Evolutionary conservation across 2,329 filamentous ascomycete species (phyloP).

Genomic region (Alternaria gansuensis): DNA sequence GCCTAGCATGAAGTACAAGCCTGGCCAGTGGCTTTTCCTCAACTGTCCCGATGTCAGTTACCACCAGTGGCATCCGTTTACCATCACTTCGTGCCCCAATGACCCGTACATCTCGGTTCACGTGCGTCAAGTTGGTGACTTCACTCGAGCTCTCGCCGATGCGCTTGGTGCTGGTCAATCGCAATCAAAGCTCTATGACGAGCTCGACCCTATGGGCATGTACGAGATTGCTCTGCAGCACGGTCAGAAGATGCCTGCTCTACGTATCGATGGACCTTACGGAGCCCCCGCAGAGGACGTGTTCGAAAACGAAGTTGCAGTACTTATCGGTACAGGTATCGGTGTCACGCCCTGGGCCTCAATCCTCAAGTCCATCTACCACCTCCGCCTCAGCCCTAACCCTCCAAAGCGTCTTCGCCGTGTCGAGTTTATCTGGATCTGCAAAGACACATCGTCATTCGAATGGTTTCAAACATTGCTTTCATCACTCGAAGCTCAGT

Average conservation of each 20-base stretch:
- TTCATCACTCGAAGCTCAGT: constrained; percentile 88
- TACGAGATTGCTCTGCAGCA: constrained; percentile 96
- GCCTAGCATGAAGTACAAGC: constrained; percentile 96
- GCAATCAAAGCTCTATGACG: constrained; percentile 89
- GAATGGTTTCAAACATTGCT: constrained; percentile 99
- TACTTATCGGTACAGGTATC: constrained; percentile 86
- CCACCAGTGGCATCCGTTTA: constrained; percentile 98
- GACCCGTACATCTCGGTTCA: constrained; percentile 95
- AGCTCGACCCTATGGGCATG: constrained; percentile 92
- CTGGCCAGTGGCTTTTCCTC: constrained; percentile 97
- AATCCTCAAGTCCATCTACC: constrained; percentile 98
- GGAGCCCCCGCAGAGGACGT: constrained; percentile 97
- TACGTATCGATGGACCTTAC: constrained; percentile 94
- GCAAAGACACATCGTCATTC: constrained; percentile 93
- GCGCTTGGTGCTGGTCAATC: constrained; percentile 89
- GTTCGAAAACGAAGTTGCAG: constrained; percentile 89
- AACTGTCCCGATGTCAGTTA: constrained; percentile 88
- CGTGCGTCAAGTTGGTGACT: constrained; percentile 95
- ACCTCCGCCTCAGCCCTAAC: constrained; percentile 88
- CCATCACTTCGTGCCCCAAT: constrained; percentile 96
- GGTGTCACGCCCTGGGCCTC: constrained; percentile 87
- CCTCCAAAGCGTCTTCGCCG: constrained; percentile 87
- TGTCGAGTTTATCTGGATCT: constrained; percentile 99
- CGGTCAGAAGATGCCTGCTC: constrained; percentile 86
- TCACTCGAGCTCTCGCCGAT: constrained; percentile 91